A percentile compares a stretch with the other conserved stretches of the same genome.
Evolutionary conservation across 345 rosid genomes (phyloP).

Genomic region (Euclidium syriacum): DNA sequence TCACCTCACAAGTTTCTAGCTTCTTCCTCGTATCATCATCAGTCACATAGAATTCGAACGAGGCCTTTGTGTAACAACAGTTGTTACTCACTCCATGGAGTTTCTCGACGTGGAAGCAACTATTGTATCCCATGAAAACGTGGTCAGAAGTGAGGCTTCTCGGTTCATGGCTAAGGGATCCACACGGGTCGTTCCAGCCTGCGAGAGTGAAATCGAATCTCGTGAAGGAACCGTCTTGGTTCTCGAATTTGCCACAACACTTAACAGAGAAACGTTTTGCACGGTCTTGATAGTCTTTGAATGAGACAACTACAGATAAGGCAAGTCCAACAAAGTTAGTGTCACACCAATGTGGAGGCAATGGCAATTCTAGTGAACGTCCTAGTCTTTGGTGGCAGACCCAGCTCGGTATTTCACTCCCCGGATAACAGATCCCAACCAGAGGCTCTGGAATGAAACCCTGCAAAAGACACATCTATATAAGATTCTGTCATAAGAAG

Average conservation of each 20-base stretch:
- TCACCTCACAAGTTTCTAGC: conserved; percentile 20
- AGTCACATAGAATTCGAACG: conserved; percentile 18
- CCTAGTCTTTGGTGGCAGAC: conserved; percentile 26
- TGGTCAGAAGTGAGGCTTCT: conserved; percentile 23
- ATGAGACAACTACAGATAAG: conserved; percentile 27
- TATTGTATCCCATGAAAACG: conserved; percentile 25
- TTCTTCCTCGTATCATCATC: conserved; percentile 21
- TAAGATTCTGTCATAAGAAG: background rate
- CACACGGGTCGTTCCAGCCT: conserved; percentile 23
- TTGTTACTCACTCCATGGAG: conserved; percentile 14
- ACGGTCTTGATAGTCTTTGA: conserved; percentile 9
- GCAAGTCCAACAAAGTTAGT: conserved; percentile 29
- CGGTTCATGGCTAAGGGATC: conserved; percentile 14
- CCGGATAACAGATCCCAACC: conserved; percentile 12
- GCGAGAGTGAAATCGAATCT: conserved; percentile 18
- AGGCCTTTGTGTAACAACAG: conserved; percentile 27
- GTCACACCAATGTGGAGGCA: conserved; percentile 28
- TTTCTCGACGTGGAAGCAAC: conserved; percentile 18
- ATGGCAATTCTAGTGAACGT: conserved; percentile 28
- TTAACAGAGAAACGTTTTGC: background rate
- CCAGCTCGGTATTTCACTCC: conserved; percentile 28
- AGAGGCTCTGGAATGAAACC: conserved; percentile 19
- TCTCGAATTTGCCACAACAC: conserved; percentile 15
- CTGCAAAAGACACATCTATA: background rate
- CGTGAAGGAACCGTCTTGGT: conserved; percentile 16